Percentiles rank a stretch among this genome's conserved stretches.
phyloP scores from a whole-genome alignment of 202 grass and related monocot species.

The Panicum virgatum region DNA sequence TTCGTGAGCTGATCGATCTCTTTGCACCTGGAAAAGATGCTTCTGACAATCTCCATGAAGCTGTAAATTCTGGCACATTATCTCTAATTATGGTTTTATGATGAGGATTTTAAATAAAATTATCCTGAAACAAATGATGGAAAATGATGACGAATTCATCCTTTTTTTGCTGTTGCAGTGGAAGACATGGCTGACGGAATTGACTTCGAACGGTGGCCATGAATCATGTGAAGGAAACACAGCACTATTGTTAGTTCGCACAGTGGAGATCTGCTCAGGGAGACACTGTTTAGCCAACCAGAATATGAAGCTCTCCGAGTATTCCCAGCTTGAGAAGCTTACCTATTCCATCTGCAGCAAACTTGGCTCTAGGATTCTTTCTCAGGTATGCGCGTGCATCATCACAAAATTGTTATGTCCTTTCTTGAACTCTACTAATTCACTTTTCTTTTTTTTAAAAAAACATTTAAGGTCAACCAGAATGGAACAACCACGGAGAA shows the following conservation, averaged over 20 bases:
- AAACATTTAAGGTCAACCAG: no score
- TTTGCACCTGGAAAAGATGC: neutral
- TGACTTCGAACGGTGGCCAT: no score
- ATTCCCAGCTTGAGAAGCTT: slow-evolving; percentile 19
- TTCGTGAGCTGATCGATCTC: neutral
- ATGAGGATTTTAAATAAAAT: no score
- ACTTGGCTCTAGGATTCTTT: neutral
- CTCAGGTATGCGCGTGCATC: neutral
- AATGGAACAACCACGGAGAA: no score
- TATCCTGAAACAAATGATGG: no score
- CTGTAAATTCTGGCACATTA: neutral
- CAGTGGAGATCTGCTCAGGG: slow-evolving; percentile 1
- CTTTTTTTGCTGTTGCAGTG: neutral
- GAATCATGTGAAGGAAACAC: neutral
- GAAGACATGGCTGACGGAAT: neutral
- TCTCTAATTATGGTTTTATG: no score
- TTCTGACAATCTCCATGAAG: neutral
- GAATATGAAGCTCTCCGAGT: neutral
- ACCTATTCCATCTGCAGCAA: slow-evolving; percentile 15
- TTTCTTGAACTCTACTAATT: no score
- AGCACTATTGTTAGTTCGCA: neutral
- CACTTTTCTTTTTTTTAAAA: no score
- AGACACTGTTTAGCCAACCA: neutral
- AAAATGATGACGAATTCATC: no score
- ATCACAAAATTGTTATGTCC: neutral